phyloP scores from a whole-genome alignment of 1,284 basidiomycete species.

The Fomes fomentarius region DNA sequence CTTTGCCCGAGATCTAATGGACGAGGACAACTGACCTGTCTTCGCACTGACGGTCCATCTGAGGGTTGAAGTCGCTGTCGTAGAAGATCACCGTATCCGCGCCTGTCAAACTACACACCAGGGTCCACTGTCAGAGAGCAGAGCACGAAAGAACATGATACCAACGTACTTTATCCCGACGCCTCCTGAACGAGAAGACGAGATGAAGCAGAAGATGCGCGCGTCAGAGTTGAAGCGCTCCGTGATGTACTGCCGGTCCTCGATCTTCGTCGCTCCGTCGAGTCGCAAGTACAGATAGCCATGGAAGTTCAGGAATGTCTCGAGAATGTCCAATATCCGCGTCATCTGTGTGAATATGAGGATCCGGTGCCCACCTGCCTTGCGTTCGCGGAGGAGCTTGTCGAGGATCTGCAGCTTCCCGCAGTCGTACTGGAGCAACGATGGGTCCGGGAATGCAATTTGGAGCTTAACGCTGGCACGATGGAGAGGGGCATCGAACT shows the following conservation, averaged over 20 bases:
- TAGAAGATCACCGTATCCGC: conserved; percentile 97
- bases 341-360: conserved; percentile 99
- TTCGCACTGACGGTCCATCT: conserved; percentile 97
- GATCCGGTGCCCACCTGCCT: conserved; percentile 86
- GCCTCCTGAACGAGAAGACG: conserved; percentile 91
- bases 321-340: conserved; percentile 90
- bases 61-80: conserved; percentile 97
- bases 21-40: conserved; percentile 61
- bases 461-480: conserved; percentile 82
- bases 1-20: not conserved
- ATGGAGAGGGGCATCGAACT: conserved; percentile 75
- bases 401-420: conserved; percentile 92
- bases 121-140: not conserved
- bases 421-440: conserved; percentile 93
- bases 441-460: conserved; percentile 93
- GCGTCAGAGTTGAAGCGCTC: conserved; percentile 95
- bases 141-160: not conserved
- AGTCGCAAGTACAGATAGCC: conserved; percentile 93
- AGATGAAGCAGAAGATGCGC: conserved; percentile 93
- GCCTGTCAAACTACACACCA: conserved; percentile 73
- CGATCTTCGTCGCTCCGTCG: conserved; percentile 95
- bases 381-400: conserved; percentile 80
- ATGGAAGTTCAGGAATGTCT: conserved; percentile 91
- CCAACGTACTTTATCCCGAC: conserved; percentile 89
- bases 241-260: conserved; percentile 93